Base-by-base conservation (phyloP, 148 eudicot genomes). In the Cornus florida region DNA sequence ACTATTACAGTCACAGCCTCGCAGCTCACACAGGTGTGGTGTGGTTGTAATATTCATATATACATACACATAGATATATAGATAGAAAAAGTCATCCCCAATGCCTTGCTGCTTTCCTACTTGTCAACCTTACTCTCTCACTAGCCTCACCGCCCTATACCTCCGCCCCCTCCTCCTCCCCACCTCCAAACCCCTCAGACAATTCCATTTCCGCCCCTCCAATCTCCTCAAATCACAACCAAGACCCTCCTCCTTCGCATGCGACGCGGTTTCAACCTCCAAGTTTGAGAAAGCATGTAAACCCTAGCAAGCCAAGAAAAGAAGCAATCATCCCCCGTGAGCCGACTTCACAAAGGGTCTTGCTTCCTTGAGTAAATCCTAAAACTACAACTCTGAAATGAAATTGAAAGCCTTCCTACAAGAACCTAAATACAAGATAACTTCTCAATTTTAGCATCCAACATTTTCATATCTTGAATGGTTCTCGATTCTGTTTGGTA, bases 41-140 rank as follows among this genome's bases (percentile, higher is more conserved):
- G 38, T 35, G 38, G 38, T 35, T n/a, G n/a, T n/a, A n/a, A n/a
- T 10, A 38, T 10, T 6, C 43, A 39, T 39, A 53, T 10, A 48
- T 46, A 74, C 22, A 71, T 10, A 71, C 10, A 41, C 4, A 5
- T 17, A 22, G 10, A 57, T 16, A 64, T 67, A 82, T 8, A 46
- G 8, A n/a, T 20, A 75, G 56, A 5, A 72, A 48, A 16, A 10
- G 79, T 46, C 5, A 10, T 10, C 28, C 24, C 38, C 80, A 67
- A 88, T 89, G 90, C 72, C 85, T 69, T 86, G 85, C 57, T 89
- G 82, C 56, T 85, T 71, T 86, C 86, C 57, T 88, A 83, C 56
- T 70, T 83, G 77, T 84, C 84, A 19, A 80, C 87, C 65, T 80
- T 72, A 50, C 77, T 81, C 76, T 39, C 83, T 65, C 81, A 75